Conservation (phyloP, 345 rosid species). For the Eucalyptus marginata region DNA sequence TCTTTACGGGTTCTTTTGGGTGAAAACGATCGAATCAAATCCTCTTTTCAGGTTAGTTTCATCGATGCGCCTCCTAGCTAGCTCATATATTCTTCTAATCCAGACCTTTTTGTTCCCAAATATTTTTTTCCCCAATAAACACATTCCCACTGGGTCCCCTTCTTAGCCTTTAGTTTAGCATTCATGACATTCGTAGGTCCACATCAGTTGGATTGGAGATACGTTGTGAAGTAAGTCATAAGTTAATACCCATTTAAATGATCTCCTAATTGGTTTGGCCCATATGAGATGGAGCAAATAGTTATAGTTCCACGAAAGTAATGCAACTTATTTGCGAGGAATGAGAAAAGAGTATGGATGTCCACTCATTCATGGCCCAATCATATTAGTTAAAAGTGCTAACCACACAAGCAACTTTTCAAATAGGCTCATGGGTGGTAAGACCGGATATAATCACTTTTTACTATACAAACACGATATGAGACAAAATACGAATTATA, state of each 20-base stretch:
- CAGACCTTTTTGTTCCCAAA: neutral
- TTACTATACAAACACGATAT: accelerated
- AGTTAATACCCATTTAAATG: neutral
- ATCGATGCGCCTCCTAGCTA: neutral
- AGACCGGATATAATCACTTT: accelerated
- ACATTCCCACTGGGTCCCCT: neutral
- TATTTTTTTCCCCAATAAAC: neutral
- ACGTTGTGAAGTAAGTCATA: accelerated
- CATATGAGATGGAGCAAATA: neutral
- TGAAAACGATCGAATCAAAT: neutral
- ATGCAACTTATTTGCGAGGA: neutral
- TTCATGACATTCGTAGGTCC: neutral
- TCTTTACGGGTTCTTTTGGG: neutral
- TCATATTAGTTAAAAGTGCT: neutral
- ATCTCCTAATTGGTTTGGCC: neutral
- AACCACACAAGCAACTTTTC: neutral
- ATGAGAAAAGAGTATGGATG: neutral
- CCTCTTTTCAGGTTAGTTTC: neutral
- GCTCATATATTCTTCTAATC: neutral
- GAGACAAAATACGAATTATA: accelerated
- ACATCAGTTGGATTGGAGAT: neutral
- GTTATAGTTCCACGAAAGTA: neutral
- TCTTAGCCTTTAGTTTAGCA: neutral
- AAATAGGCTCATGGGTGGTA: neutral
- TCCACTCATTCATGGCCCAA: neutral